Evolutionary conservation across 2,329 filamentous ascomycete species (phyloP).

Genomic region (Colletotrichum tropicale): DNA sequence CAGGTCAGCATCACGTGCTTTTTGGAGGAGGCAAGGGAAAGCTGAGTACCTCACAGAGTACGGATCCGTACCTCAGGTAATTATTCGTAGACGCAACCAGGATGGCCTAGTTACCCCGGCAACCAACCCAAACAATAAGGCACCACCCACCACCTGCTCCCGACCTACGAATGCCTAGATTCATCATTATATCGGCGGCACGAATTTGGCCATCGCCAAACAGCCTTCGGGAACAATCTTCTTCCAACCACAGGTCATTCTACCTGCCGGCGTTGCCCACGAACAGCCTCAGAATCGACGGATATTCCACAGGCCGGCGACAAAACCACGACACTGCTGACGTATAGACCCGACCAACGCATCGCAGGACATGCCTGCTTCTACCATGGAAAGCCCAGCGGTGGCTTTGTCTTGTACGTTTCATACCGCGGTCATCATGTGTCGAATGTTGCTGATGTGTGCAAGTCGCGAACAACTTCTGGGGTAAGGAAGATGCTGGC

Average conservation of each 20-base stretch:
- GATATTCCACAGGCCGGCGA: neutral
- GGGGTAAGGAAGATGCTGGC: conserved; percentile 98
- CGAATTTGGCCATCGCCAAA: neutral
- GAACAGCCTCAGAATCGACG: neutral
- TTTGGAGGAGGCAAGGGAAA: neutral
- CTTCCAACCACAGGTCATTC: neutral
- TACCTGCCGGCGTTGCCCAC: neutral
- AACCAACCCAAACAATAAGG: neutral
- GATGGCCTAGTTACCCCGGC: neutral
- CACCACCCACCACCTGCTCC: neutral
- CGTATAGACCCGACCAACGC: neutral
- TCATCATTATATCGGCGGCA: neutral
- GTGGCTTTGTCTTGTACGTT: conserved; percentile 71
- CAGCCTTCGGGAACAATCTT: neutral
- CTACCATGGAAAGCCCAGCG: conserved; percentile 64
- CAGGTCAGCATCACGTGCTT: neutral
- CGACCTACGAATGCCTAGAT: neutral
- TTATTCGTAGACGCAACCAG: neutral
- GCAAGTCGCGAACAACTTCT: conserved; percentile 97
- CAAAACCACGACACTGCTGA: neutral
- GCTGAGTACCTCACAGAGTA: neutral
- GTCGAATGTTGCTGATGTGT: neutral
- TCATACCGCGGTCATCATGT: neutral
- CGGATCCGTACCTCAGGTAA: neutral
- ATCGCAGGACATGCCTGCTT: conserved; percentile 59